Evolutionary conservation across 2,329 filamentous ascomycete genomes (phyloP).

Genomic region (Aspergillus luchuensis): DNA sequence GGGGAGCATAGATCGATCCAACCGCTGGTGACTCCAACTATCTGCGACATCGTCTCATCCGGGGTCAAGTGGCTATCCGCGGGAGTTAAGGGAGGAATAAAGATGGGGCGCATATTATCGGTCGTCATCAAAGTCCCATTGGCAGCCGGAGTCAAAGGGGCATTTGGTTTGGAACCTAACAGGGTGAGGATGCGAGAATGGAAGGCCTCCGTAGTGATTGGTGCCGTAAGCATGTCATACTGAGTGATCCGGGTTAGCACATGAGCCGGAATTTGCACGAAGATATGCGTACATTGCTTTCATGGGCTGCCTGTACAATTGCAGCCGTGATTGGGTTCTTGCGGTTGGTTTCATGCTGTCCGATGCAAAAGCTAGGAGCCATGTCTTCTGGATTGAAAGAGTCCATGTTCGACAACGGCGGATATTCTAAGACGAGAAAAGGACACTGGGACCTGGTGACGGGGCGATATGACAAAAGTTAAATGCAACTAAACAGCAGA

Average conservation of each 20-base stretch:
- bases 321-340: conserved; percentile 51
- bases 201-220: conserved; percentile 63
- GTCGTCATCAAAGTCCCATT: conserved; percentile 44
- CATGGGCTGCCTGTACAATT: conserved; percentile 58
- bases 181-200: conserved; percentile 59
- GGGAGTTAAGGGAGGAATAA: conserved; percentile 44
- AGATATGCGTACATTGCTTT: conserved; percentile 51
- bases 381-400: conserved; percentile 37
- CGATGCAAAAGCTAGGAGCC: conserved; percentile 58
- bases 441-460: not conserved
- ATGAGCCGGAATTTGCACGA: not conserved
- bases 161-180: conserved; percentile 44
- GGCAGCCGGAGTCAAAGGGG: conserved; percentile 33
- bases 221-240: conserved; percentile 67
- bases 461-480: not conserved
- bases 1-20: conserved; percentile 90
- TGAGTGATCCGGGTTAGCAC: conserved; percentile 29
- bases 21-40: conserved; percentile 78
- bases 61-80: conserved; percentile 68
- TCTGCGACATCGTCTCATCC: conserved; percentile 76
- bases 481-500: not conserved
- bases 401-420: conserved; percentile 32
- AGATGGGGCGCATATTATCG: conserved; percentile 43
- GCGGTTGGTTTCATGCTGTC: conserved; percentile 62
- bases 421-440: not conserved